Conservation (phyloP, 495 filamentous ascomycete genomes). For the Tuber melanosporum region DNA sequence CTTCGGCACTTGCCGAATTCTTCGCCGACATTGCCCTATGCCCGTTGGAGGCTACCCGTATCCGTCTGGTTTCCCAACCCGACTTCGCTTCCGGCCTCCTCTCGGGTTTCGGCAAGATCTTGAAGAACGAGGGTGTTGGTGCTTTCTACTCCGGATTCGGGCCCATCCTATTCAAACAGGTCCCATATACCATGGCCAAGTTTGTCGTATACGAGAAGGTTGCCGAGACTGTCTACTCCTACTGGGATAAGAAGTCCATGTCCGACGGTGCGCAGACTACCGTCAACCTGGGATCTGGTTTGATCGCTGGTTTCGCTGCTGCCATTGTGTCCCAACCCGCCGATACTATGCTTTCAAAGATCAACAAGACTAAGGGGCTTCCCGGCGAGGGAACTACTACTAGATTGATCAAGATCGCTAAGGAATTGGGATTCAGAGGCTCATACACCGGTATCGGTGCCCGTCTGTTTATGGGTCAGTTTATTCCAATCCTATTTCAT, state of each 20-base stretch:
- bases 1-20: constrained; percentile 78
- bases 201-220: constrained; percentile 99
- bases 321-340: constrained; percentile 95
- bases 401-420: constrained; percentile 91
- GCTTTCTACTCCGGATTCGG: constrained; percentile 95
- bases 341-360: constrained; percentile 98
- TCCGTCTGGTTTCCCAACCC: constrained; percentile 87
- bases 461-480: constrained; percentile 66
- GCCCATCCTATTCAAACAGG: constrained; percentile 91
- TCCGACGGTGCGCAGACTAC: constrained; percentile 70
- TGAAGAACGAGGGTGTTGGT: constrained; percentile 73
- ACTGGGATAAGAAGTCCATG: constrained; percentile 68
- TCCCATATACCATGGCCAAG: constrained; percentile 99
- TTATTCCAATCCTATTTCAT: not conserved
- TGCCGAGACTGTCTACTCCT: constrained; percentile 65
- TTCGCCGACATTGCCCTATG: constrained; percentile 91
- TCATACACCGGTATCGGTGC: constrained; percentile 89
- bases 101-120: constrained; percentile 76
- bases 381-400: constrained; percentile 89
- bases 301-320: constrained; percentile 95
- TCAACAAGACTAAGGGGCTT: constrained; percentile 98
- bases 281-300: constrained; percentile 91
- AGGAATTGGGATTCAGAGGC: constrained; percentile 85
- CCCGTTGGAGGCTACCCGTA: constrained; percentile 89
- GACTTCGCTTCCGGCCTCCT: constrained; percentile 77